Base-by-base conservation (phyloP, 495 filamentous ascomycete species). In the Penicillium bovifimosum region DNA sequence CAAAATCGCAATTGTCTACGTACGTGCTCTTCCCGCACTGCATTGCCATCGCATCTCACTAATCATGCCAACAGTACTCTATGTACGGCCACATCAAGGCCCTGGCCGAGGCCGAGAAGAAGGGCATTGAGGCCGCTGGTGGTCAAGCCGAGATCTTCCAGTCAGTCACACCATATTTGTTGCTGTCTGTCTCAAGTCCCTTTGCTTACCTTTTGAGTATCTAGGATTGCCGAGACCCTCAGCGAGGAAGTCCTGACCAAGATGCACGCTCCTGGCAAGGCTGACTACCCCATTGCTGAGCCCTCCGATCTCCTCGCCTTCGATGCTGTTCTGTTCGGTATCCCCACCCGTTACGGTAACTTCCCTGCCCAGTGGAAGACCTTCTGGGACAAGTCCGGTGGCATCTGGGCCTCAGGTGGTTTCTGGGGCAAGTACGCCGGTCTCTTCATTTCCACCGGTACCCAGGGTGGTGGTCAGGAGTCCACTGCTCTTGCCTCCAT, bases 261-360 rank as follows among this genome's bases (percentile, higher is more conserved):
- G 81, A 95, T 98, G 90, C 65, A 96, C 76, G 92, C 93, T 39
- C 86, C 91, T 6, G 67, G 84, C 55, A 93, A 96, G 78, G 61
- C 76, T 41, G 75, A 78, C 65, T 75, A 89, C 70, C 83, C 89
- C 31, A 65, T 85, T 47, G 73, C 85, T 60, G 81, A 86, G 64
- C 84, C 90, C 18, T 64, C 75, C 5, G 75, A 69, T 10, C 82
- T 96, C n/a, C 77, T 82, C 55, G 51, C 80, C 49, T 96, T 93
- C 75, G 91, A 97, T 65, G 93, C 77, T 65, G 85, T 99, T 73
- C 85, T 99, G 33, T 80, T 99, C 55, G 95, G 95, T 60, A 91
- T 99, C 71, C 93, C 93, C 28, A 99, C 93, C n/a, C 86, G 93
- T 50, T 99, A 88, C 76, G 93, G 93, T 68, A 99, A 96, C 83